Percentiles rank a stretch among this genome's conserved stretches.
These are phyloP conservation scores for Pythium utonaiense DNA, from an alignment of 352 stramenopile genomes.

Conservation along the genomic window DNA sequence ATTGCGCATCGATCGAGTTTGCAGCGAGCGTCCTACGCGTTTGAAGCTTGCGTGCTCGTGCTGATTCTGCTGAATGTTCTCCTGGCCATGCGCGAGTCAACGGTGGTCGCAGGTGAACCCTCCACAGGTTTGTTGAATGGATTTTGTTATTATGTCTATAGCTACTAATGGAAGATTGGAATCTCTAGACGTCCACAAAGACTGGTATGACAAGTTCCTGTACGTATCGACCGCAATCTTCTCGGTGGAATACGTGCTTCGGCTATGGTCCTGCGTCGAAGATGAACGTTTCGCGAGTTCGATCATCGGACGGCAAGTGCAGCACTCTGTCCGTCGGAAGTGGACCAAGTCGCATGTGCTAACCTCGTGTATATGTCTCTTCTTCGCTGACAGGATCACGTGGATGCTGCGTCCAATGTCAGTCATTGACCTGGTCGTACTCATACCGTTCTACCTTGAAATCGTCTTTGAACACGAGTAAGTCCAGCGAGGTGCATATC, in stretches of 20 bases:
- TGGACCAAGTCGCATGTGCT: too few relatives aligned
- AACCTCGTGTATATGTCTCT: background rate
- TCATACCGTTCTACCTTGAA: constrained; percentile 80
- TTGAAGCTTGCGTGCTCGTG: constrained; percentile 64
- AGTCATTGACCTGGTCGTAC: constrained; percentile 68
- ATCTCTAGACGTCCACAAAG: constrained; percentile 30
- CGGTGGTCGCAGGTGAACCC: constrained; percentile 19
- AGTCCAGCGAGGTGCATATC: too few relatives aligned
- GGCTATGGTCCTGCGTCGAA: constrained; percentile 81
- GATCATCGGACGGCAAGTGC: constrained; percentile 43
- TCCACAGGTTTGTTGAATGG: background rate
- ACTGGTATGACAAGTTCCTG: constrained; percentile 75
- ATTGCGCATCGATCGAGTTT: constrained; percentile 51
- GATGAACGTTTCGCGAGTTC: constrained; percentile 57
- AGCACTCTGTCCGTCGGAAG: too few relatives aligned
- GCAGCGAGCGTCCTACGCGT: constrained; percentile 60
- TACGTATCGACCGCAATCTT: constrained; percentile 77
- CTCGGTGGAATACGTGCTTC: constrained; percentile 67
- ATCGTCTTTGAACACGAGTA: constrained; percentile 66
- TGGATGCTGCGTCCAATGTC: constrained; percentile 84
- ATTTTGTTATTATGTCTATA: too few relatives aligned
- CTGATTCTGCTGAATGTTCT: constrained; percentile 79
- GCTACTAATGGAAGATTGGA: background rate
- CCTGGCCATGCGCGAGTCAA: constrained; percentile 66
- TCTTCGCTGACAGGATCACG: constrained; percentile 34